Evolutionary conservation across 768 basidiomycete species (phyloP), one percentile per base, ranked within the genome.

Genomic region (Clavulina sp.): DNA sequence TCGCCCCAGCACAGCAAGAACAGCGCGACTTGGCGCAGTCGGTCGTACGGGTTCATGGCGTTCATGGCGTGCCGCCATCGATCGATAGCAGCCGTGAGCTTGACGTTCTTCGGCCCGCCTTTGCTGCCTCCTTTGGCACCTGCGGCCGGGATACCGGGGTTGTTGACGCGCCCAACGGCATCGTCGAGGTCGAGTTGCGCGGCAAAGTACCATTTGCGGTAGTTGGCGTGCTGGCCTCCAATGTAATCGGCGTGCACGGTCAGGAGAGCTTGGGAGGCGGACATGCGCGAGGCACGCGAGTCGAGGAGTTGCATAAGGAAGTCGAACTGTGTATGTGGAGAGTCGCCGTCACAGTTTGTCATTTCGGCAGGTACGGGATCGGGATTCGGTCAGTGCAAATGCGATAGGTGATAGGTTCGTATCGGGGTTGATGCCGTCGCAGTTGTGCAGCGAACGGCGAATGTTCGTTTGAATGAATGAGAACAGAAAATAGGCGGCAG

Each of bases 181-280:
- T 99, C 95, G 64, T 99, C 95, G 40, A 97, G 81, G 65, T 97
- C 93, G 54, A 99, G 79, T 65, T 99, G 95, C 19, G 93, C 91
- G 28, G 93, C 95, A 65, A 97, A 99, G 69, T 99, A 99, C 95
- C 95, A 97, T 69, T 96, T 96, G 55, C 95, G 85, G 69, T 97
- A 97, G 70, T 97, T 97, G 48, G 95, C 88, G 60, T 96, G 83
- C 65, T 93, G 85, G 2, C 95, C 95, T 21, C 95, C 95, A 59
- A 99, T 96, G 66, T 97, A 99, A 65, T 97, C 95, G 53, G 93
- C 95, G 60, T 99, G 95, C 2, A 99, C 74, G 0, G 92, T 97
- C 51, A 95, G 72, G 23, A 97, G 70, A 0, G 95, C 95, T 63
- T 93, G 88, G 62, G 88, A 84, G 6, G 95, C 92, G 0, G 88